These are phyloP conservation scores for Marasmius tenuissimus DNA, from an alignment of 1,284 basidiomycete genomes.

Conservation along the genomic window DNA sequence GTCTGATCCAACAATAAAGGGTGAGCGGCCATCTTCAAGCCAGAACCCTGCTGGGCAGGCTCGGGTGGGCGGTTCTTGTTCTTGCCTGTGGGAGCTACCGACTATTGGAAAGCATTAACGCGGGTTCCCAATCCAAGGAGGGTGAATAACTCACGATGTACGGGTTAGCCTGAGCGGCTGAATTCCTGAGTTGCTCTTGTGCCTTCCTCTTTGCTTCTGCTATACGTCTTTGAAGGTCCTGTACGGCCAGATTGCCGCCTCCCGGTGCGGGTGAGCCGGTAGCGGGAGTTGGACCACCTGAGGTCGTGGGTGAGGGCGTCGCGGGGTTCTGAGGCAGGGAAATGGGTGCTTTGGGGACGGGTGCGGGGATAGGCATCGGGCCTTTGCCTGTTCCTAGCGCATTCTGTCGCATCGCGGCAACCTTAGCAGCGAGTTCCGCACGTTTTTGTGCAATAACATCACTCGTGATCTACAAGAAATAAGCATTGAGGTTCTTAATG, in stretches of 20 bases:
- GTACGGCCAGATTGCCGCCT: conserved; percentile 37
- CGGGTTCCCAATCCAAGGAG: not conserved
- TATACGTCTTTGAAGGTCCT: conserved; percentile 68
- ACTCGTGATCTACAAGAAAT: conserved; percentile 32
- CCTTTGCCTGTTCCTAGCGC: conserved; percentile 34
- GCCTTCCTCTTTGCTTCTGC: conserved; percentile 81
- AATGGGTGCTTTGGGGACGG: conserved; percentile 22
- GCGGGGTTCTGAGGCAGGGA: conserved; percentile 20
- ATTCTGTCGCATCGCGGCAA: conserved; percentile 72
- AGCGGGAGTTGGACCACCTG: conserved; percentile 35
- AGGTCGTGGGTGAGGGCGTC: conserved; percentile 27
- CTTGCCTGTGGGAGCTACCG: conserved; percentile 50
- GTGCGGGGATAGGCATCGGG: conserved; percentile 28
- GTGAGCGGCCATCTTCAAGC: conserved; percentile 88
- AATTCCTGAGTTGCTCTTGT: conserved; percentile 73
- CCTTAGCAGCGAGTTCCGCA: conserved; percentile 83
- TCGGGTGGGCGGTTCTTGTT: conserved; percentile 56
- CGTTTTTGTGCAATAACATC: conserved; percentile 75
- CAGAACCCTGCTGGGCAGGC: conserved; percentile 72
- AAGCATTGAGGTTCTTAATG: conserved; percentile 1
- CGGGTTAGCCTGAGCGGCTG: conserved; percentile 76
- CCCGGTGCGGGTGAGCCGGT: conserved; percentile 32
- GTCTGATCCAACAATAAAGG: conserved; percentile 78
- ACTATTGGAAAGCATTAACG: conserved; percentile 30
- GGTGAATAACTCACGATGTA: conserved; percentile 63